Base-by-base conservation (phyloP, 2,329 filamentous ascomycete genomes). In the Colletotrichum gloeosporioides region DNA sequence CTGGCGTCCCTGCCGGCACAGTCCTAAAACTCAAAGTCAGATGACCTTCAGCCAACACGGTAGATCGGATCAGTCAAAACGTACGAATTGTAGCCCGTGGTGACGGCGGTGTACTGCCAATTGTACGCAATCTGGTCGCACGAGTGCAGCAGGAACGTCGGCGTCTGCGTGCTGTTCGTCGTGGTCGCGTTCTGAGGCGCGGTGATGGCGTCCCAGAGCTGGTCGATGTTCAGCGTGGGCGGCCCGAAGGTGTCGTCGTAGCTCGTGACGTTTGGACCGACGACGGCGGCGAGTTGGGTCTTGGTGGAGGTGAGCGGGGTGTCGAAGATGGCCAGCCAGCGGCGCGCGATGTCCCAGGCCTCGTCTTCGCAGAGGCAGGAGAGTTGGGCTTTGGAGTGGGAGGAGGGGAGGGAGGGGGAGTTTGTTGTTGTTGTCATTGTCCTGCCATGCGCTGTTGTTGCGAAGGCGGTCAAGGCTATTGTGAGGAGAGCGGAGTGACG, bases 21-120 rank as follows among this genome's bases (percentile, higher is more conserved):
- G 73, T 68, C 2, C 73, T 76, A 27, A 2, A 5, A 22, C 22
- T 3, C 32, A 59, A 25, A 49, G 15, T 53, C 13, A 69, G 7
- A n/a, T 8, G 15, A 0, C 0, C 12, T n/a, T 0, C 27, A 34
- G 5, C 29, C 29, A 22, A 22, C 22, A 29, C 77, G 84, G 84
- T 63, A 22, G 0, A 6, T n/a, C 22, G 79, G 63, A 15, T 88
- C 78, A 84, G 84, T 63, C 22, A 49, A 49, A 82, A 78, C 65
- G 27, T 22, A 74, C 74, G 74, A 69, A 8, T 74, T 76, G 10
- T n/a, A 61, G 0, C 64, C 74, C 2, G 70, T 76, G 2, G 74
- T 62, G 1, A 68, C 69, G 5, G 36, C 73, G 4, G 9, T 27
- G 27, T 71, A 75, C 39, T 57, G 44, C 75, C 75, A 77, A 34